phyloP scores from a whole-genome alignment of 129 eudicot genomes.

The Flaveria ramosissima region DNA sequence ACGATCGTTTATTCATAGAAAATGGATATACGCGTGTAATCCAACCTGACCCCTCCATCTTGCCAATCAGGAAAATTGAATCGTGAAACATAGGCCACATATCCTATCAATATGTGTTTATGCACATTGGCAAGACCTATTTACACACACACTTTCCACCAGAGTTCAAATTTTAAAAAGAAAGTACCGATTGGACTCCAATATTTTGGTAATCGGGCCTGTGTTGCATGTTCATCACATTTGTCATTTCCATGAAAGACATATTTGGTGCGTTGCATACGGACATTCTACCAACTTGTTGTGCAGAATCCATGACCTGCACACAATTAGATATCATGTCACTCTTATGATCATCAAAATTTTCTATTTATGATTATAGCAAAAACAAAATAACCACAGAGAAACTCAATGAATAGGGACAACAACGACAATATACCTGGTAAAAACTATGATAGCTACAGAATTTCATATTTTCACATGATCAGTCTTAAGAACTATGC shows the following conservation, averaged over 20 bases:
- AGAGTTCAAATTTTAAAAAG: neutral
- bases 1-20: neutral
- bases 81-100: neutral
- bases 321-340: constrained; percentile 11
- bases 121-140: neutral
- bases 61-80: neutral
- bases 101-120: neutral
- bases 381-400: neutral
- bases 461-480: neutral
- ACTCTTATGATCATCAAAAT: neutral
- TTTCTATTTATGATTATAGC: neutral
- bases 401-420: neutral
- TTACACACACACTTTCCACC: neutral
- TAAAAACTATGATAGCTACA: neutral
- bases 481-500: neutral
- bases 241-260: constrained; percentile 73
- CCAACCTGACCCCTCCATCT: neutral
- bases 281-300: constrained; percentile 55
- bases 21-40: neutral
- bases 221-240: constrained; percentile 39
- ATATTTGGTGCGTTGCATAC: constrained; percentile 51
- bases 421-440: neutral
- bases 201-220: constrained; percentile 26
- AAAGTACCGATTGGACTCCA: constrained; percentile 30
- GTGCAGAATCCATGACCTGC: constrained; percentile 67